These are phyloP conservation scores for Otatea glauca DNA, from an alignment of 176 grass and related monocot genomes.

Conservation along the genomic window DNA sequence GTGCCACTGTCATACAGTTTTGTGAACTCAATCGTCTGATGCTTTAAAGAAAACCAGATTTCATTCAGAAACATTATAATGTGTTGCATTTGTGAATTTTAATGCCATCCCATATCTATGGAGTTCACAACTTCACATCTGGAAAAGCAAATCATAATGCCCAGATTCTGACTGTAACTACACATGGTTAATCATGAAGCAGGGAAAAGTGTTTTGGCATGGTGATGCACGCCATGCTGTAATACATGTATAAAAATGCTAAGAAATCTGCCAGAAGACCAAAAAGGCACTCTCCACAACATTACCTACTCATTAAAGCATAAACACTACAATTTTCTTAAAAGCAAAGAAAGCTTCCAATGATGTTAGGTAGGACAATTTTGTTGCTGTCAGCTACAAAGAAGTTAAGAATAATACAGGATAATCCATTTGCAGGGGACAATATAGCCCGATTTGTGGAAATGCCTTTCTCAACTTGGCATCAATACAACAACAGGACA, in stretches of 20 bases:
- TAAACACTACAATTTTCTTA: slow-evolving; percentile 13
- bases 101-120: neutral
- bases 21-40: neutral
- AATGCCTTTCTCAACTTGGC: slow-evolving; percentile 27
- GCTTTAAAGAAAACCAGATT: slow-evolving; percentile 8
- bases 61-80: slow-evolving; percentile 1
- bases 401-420: slow-evolving; percentile 16
- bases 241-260: neutral
- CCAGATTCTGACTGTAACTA: slow-evolving; percentile 19
- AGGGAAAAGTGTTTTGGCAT: neutral
- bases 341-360: neutral
- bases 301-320: slow-evolving; percentile 25
- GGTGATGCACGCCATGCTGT: neutral
- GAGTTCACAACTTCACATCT: neutral
- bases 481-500: slow-evolving; percentile 19
- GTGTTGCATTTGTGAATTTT: neutral
- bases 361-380: slow-evolving; percentile 1
- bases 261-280: neutral
- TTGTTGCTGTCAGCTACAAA: neutral
- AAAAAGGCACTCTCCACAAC: slow-evolving; percentile 11
- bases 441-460: neutral
- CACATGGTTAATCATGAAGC: slow-evolving; percentile 23
- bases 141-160: neutral
- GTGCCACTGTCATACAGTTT: slow-evolving; percentile 14
- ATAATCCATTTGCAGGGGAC: slow-evolving; percentile 9